Conservation (phyloP, 2,329 filamentous ascomycete species). For the Nothomitra cinnamomea region DNA sequence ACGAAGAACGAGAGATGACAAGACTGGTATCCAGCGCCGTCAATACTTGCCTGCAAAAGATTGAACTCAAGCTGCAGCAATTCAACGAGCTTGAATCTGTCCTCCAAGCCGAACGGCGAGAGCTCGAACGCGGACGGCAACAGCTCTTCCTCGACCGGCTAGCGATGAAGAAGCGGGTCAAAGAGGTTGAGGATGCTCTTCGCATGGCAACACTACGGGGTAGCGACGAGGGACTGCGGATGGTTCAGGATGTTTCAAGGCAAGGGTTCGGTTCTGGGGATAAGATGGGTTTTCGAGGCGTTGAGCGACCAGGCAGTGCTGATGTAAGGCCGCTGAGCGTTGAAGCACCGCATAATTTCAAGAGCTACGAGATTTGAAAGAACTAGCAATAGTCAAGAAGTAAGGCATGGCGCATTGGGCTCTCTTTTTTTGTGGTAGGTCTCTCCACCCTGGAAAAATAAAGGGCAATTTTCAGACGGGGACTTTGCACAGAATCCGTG, state of each 20-base stretch:
- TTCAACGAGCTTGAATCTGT: conserved; percentile 94
- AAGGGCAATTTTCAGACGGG: too few species aligned
- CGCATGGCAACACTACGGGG: conserved; percentile 28
- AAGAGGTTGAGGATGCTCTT: conserved; percentile 65
- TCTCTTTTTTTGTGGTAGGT: too few species aligned
- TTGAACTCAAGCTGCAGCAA: conserved; percentile 88
- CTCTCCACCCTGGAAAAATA: too few species aligned
- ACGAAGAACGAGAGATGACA: conserved; percentile 94
- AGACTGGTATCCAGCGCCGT: conserved; percentile 81
- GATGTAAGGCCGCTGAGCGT: conserved; percentile 36
- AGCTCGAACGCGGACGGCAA: conserved; percentile 80
- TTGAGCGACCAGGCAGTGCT: background rate
- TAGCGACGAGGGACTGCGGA: conserved; percentile 19
- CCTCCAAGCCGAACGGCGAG: conserved; percentile 77
- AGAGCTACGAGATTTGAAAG: conserved; percentile 37
- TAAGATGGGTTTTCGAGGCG: conserved; percentile 13
- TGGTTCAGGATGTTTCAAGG: conserved; percentile 18
- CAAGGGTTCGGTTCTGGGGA: conserved; percentile 26
- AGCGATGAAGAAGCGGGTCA: conserved; percentile 73
- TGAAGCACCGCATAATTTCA: conserved; percentile 29
- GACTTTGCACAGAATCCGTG: too few species aligned
- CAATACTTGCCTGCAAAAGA: conserved; percentile 86
- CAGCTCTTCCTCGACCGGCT: conserved; percentile 87
- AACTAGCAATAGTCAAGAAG: too few species aligned
- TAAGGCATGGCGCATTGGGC: too few species aligned